Evolutionary conservation across 139 green algal genomes (phyloP).

Genomic region (Closterium sp.): DNA sequence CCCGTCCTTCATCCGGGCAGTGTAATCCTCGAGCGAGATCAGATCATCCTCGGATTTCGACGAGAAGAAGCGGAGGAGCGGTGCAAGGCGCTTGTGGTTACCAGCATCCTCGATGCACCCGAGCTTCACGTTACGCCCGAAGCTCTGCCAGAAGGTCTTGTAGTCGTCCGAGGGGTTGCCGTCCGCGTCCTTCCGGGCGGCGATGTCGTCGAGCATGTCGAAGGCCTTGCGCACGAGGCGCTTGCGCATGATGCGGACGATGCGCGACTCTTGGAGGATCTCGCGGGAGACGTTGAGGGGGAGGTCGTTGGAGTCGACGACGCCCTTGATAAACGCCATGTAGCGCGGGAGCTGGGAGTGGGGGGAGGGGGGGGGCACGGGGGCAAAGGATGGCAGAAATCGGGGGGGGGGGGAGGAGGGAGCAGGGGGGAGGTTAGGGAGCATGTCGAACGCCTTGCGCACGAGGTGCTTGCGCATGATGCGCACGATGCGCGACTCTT

Average conservation of each 20-base stretch:
- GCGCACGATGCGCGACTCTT: constrained; percentile 64
- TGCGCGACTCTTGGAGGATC: constrained; percentile 82
- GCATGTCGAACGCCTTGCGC: no score
- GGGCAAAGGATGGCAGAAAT: background rate
- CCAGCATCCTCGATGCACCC: constrained; percentile 89
- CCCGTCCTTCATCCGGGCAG: constrained; percentile 82
- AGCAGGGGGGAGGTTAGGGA: no score
- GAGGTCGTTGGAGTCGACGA: constrained; percentile 95
- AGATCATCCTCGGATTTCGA: constrained; percentile 65
- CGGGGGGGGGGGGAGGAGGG: no score
- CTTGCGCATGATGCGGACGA: constrained; percentile 81
- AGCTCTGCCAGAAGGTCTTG: constrained; percentile 86
- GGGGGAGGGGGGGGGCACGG: background rate
- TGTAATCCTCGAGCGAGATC: constrained; percentile 80
- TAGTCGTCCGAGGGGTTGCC: constrained; percentile 41
- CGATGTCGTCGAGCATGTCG: constrained; percentile 89
- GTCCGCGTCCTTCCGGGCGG: constrained; percentile 46
- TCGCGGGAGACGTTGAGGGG: constrained; percentile 96
- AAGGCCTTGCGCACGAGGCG: constrained; percentile 85
- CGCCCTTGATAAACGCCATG: constrained; percentile 85
- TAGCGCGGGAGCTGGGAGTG: constrained; percentile 78
- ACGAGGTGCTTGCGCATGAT: constrained; percentile 91
- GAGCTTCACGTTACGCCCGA: constrained; percentile 87
- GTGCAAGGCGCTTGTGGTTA: constrained; percentile 68
- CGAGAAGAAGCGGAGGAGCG: constrained; percentile 79